Percentiles rank a stretch among this genome's conserved stretches.
Evolutionary conservation across 1,284 basidiomycete genomes (phyloP).

Genomic region (Cutaneotrichosporon spelunceum): DNA sequence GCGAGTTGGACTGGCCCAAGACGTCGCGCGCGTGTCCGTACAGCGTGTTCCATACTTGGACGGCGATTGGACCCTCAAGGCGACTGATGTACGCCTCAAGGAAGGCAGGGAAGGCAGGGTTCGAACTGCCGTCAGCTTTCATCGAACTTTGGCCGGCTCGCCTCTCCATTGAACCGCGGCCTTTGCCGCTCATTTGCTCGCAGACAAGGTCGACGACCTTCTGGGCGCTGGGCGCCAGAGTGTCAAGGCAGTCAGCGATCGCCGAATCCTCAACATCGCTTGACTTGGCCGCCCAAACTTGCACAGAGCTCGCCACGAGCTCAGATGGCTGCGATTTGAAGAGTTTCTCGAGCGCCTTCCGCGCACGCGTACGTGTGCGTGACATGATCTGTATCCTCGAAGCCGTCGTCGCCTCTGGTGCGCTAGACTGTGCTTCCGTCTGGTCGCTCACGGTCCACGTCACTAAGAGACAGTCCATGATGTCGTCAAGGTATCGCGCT

Average conservation of each 20-base stretch:
- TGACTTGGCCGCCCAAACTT: constrained; percentile 37
- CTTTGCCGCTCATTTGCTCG: constrained; percentile 59
- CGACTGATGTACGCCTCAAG: constrained; percentile 80
- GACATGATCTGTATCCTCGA: constrained; percentile 45
- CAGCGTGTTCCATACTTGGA: constrained; percentile 85
- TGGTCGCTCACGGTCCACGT: constrained; percentile 36
- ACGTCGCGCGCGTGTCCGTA: constrained; percentile 78
- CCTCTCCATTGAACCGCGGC: constrained; percentile 57
- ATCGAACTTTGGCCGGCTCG: constrained; percentile 61
- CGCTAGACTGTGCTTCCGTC: not conserved
- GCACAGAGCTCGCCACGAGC: constrained; percentile 62
- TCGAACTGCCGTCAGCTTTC: constrained; percentile 57
- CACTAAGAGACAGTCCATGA: constrained; percentile 37
- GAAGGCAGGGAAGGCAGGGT: constrained; percentile 56
- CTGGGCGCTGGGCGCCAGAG: constrained; percentile 79
- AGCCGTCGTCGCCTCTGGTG: not conserved
- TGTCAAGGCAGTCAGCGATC: constrained; percentile 78
- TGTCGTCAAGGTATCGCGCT: constrained; percentile 37
- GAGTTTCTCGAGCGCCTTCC: constrained; percentile 76
- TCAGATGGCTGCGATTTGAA: constrained; percentile 76
- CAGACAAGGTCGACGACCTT: constrained; percentile 85
- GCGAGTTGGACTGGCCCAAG: constrained; percentile 59
- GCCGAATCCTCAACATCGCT: constrained; percentile 48
- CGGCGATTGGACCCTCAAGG: constrained; percentile 80
- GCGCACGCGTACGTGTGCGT: constrained; percentile 59